Evolutionary conservation across 768 basidiomycete species (phyloP), one percentile per base, ranked within the genome.

Genomic region (Coprinellus aureogranulatus): DNA sequence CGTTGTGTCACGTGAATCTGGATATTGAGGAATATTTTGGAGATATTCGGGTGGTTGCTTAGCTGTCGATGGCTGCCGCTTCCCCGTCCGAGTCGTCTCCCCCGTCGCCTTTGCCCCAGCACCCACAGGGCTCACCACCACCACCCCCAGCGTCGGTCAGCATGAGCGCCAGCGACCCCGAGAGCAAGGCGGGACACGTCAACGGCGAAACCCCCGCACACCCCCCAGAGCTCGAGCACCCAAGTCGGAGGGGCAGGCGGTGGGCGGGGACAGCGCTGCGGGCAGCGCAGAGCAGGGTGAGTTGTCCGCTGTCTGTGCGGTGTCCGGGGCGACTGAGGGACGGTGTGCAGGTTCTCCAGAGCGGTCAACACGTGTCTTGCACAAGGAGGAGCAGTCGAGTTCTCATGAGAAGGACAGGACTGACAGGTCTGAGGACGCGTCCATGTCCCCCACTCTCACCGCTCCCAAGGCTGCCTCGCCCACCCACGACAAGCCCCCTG

Each of bases 401-500:
- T 58, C 60, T 45, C 62, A 57, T 42, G 63, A 64, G 50, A 53
- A 23, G 41, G 68, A 66, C 51, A 65, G 67, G 53, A 53, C 26
- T 41, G 68, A 66, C 51, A 65, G 67, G 53, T 62, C 62, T 22
- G 67, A 70, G 49, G 65, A 67, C 58, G 62, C 63, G 57, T 70
- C 70, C 16, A 65, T 66, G 20, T 62, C 65, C 16, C 62, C 63
- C 23, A 65, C 67, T 12, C 51, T 65, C 18, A 61, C 65, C 50
- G 59, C 62, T 25, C 59, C 62, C 59, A 58, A 61, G 49, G 50
- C 57, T 45, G 46, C 61, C 27, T 55, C 64, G 53, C 27, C 53
- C 27, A 18, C 61, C 50, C 20, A 58, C 48, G 30, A 50, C 39
- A 26, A 49, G n/a, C n/a, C n/a, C 51, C 56, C 63, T 58, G 44